Percentiles rank a stretch among this genome's conserved stretches.
phyloP scores from a whole-genome alignment of 352 stramenopile genomes.

The Phytophthora niederhauseri region DNA sequence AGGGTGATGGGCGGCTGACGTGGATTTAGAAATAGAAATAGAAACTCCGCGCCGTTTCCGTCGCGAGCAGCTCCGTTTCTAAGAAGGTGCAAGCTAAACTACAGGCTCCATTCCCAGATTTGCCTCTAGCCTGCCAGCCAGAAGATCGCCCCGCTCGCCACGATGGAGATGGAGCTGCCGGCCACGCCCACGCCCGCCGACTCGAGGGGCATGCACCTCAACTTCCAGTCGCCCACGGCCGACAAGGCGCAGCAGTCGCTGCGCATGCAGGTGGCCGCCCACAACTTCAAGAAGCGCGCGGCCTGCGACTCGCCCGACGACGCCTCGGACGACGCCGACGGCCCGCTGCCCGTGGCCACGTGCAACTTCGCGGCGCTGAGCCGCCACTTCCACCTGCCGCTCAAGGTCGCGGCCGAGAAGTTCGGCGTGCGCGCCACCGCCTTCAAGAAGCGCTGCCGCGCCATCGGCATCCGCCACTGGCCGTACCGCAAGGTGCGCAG shows the following conservation, averaged over 20 bases:
- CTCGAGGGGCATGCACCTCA: slow-evolving; percentile 35
- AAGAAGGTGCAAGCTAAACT: slow-evolving; percentile 18
- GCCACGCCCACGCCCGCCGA: slow-evolving; percentile 40
- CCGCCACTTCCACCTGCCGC: slow-evolving; percentile 67
- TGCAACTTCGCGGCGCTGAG: slow-evolving; percentile 77
- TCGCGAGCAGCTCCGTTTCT: slow-evolving; percentile 31
- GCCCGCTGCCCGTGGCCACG: slow-evolving; percentile 36
- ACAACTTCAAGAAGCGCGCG: slow-evolving; percentile 49
- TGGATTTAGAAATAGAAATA: slow-evolving; percentile 37
- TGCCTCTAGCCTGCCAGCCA: slow-evolving; percentile 8
- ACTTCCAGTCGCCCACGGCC: slow-evolving; percentile 53
- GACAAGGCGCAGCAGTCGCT: slow-evolving; percentile 47
- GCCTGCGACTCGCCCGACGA: slow-evolving; percentile 30
- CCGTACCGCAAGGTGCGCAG: slow-evolving; percentile 76
- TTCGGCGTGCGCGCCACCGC: slow-evolving; percentile 75
- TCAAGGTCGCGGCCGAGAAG: slow-evolving; percentile 75
- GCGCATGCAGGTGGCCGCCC: slow-evolving; percentile 39
- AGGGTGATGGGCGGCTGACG: slow-evolving; percentile 38
- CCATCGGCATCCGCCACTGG: slow-evolving; percentile 78
- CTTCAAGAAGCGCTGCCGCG: slow-evolving; percentile 79
- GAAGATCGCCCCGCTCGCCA: not conserved
- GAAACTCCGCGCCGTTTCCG: slow-evolving; percentile 25
- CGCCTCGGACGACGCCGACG: slow-evolving; percentile 16
- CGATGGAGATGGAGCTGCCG: slow-evolving; percentile 46
- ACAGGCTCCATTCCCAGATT: slow-evolving; percentile 32